Evolutionary conservation across 305 asterid genomes (phyloP).

Genomic region (Lippia alba): DNA sequence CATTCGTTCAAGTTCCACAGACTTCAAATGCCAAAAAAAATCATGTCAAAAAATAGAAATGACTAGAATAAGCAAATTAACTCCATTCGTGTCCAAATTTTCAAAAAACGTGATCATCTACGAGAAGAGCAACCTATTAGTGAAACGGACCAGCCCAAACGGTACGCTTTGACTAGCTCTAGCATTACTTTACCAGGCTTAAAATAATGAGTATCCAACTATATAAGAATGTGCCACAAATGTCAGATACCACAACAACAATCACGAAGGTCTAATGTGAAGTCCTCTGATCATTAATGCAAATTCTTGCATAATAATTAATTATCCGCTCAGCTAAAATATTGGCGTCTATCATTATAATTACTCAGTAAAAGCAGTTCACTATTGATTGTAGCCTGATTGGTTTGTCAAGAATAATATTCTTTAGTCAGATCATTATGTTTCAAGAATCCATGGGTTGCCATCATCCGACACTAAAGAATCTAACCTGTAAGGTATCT

Average conservation of each 20-base stretch:
- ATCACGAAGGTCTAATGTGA: constrained; percentile 20
- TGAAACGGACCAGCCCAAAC: constrained; percentile 4
- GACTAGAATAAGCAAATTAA: constrained; percentile 11
- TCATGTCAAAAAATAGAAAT: constrained; percentile 29
- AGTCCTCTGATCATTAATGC: constrained; percentile 10
- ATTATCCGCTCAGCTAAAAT: neutral
- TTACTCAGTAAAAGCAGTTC: neutral
- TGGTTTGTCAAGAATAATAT: neutral
- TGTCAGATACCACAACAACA: neutral
- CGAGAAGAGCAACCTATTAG: constrained; percentile 1
- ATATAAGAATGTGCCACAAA: constrained; percentile 3
- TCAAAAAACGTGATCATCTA: neutral
- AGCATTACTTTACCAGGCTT: constrained; percentile 4
- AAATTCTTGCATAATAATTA: constrained; percentile 2
- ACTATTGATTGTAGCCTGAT: neutral
- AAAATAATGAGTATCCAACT: neutral
- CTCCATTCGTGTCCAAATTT: neutral
- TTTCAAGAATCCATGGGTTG: constrained; percentile 6
- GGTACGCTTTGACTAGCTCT: constrained; percentile 16
- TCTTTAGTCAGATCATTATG: constrained; percentile 5
- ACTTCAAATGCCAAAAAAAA: constrained; percentile 50
- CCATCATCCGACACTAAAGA: constrained; percentile 14
- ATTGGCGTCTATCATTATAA: neutral
- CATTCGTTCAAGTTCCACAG: constrained; percentile 87
- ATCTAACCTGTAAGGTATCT: constrained; percentile 16